Conservation (phyloP, 164 flowering plant species). For the Akebia trifoliata region DNA sequence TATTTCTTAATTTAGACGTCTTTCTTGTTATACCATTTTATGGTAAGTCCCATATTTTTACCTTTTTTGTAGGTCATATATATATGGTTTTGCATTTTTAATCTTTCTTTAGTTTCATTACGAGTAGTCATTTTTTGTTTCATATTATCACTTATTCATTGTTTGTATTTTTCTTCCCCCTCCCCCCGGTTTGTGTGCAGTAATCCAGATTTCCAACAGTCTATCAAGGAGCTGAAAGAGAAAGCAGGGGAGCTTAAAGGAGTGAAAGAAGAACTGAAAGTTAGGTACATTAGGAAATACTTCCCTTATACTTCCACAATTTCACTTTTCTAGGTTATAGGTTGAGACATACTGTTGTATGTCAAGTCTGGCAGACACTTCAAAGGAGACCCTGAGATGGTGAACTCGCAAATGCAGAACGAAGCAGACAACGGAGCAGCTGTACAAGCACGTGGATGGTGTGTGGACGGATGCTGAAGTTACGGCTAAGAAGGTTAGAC, state of each 20-base stretch:
- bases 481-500: slow-evolving; percentile 71
- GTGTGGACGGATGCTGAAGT: slow-evolving; percentile 90
- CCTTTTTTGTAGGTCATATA: no score
- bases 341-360: slow-evolving; percentile 90
- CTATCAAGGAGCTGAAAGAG: slow-evolving; percentile 77
- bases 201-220: slow-evolving; percentile 63
- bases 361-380: slow-evolving; percentile 66
- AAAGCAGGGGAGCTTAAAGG: slow-evolving; percentile 73
- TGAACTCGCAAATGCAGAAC: slow-evolving; percentile 93
- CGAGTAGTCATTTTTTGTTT: no score
- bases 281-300: slow-evolving; percentile 46
- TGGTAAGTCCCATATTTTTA: no score
- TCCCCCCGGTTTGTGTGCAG: slow-evolving; percentile 25
- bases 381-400: slow-evolving; percentile 64
- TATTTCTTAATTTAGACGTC: no score
- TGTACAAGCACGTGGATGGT: slow-evolving; percentile 86
- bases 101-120: no score
- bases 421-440: slow-evolving; percentile 92
- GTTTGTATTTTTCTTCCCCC: no score
- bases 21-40: no score
- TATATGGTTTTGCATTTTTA: no score
- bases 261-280: slow-evolving; percentile 70
- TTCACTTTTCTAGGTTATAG: slow-evolving; percentile 27
- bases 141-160: no score
- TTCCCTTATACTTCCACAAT: slow-evolving; percentile 1